These are phyloP conservation scores for Mycena albidolilacea DNA, from an alignment of 768 basidiomycete genomes.

Conservation along the genomic window DNA sequence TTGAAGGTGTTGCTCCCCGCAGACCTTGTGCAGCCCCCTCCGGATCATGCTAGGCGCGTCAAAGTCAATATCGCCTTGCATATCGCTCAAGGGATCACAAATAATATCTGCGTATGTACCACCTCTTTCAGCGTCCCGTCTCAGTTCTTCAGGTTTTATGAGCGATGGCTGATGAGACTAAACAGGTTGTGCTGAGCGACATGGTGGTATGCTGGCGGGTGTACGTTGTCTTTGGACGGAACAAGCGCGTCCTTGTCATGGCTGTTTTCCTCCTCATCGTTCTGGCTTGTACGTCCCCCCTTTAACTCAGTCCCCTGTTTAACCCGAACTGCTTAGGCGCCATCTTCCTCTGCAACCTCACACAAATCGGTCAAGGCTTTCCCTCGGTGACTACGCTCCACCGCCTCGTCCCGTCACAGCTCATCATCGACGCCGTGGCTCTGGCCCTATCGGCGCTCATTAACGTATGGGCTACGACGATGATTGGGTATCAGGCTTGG, in stretches of 20 bases:
- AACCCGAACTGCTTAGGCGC: background rate
- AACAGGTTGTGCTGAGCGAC: slow-evolving; percentile 9
- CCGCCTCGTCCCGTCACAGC: background rate
- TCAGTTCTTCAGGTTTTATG: no score
- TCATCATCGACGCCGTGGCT: background rate
- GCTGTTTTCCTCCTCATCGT: background rate
- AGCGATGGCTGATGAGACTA: no score
- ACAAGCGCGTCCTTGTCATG: background rate
- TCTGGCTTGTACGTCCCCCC: background rate
- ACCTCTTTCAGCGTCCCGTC: no score
- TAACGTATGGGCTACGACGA: background rate
- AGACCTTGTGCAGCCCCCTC: slow-evolving; percentile 25
- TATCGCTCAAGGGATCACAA: slow-evolving; percentile 20
- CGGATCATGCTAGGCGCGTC: slow-evolving; percentile 14
- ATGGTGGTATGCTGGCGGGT: slow-evolving; percentile 18
- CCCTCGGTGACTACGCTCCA: background rate
- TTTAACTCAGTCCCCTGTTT: background rate
- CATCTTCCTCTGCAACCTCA: background rate
- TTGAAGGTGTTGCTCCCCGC: slow-evolving; percentile 28
- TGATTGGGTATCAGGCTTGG: background rate
- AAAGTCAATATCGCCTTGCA: slow-evolving; percentile 19
- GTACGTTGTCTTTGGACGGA: background rate
- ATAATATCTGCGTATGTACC: slow-evolving; percentile 27
- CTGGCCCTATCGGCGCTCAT: background rate
- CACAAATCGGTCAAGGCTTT: background rate